These are phyloP conservation scores for Auriscalpium vulgare DNA, from an alignment of 768 basidiomycete genomes.

Conservation along the genomic window DNA sequence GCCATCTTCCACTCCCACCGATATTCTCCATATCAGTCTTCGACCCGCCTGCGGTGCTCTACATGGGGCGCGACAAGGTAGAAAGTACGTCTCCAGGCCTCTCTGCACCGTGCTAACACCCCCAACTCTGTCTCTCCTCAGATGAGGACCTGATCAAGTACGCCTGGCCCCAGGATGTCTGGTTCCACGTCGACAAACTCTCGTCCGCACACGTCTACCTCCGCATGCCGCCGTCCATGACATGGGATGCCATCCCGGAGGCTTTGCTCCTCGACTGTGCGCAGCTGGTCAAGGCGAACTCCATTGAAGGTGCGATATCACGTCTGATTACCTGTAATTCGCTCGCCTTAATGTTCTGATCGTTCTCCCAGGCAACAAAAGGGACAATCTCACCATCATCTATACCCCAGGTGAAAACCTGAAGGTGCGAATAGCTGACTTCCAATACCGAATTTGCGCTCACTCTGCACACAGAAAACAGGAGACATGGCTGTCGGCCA, in stretches of 20 bases:
- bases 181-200: conserved; percentile 98
- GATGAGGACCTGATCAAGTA: conserved; percentile 95
- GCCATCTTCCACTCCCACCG: neutral
- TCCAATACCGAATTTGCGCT: neutral
- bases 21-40: conserved; percentile 31
- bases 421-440: conserved; percentile 45
- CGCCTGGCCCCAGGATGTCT: conserved; percentile 80
- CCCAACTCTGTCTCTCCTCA: conserved; percentile 21
- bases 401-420: conserved; percentile 91
- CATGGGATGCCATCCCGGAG: conserved; percentile 86
- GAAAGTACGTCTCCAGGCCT: conserved; percentile 54
- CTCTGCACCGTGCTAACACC: too few species aligned
- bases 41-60: conserved; percentile 62
- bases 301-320: conserved; percentile 70
- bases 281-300: conserved; percentile 96
- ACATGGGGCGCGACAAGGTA: conserved; percentile 97
- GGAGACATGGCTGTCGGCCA: conserved; percentile 97
- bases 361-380: conserved; percentile 77
- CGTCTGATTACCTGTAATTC: neutral
- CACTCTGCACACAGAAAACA: conserved; percentile 58
- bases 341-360: too few species aligned
- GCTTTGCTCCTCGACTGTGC: conserved; percentile 76
- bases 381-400: conserved; percentile 86
- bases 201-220: conserved; percentile 96
- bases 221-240: conserved; percentile 74